Percentiles rank a stretch among this genome's conserved stretches.
phyloP scores from a whole-genome alignment of 2,329 filamentous ascomycete species.

The Verticillium albo-atrum region DNA sequence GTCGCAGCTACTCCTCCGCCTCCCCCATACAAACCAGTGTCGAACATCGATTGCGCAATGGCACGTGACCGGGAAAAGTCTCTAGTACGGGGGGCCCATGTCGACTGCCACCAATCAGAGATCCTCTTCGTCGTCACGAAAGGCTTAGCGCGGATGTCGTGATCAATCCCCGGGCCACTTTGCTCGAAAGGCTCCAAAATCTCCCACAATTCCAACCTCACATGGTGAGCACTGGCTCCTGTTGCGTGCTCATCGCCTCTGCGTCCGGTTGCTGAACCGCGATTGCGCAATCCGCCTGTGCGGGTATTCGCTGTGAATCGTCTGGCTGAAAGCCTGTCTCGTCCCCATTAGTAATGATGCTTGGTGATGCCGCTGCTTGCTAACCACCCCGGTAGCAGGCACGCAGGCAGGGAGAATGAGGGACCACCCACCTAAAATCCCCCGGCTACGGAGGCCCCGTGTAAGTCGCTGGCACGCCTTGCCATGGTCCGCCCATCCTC shows the following conservation, averaged over 20 bases:
- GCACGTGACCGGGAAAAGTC: constrained; percentile 6
- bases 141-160: constrained; percentile 50
- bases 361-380: constrained; percentile 11
- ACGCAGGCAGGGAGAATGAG: not conserved
- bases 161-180: constrained; percentile 23
- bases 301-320: not conserved
- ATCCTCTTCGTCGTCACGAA: constrained; percentile 33
- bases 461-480: constrained; percentile 6
- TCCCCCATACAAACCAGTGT: not conserved
- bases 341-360: constrained; percentile 12
- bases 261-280: not conserved
- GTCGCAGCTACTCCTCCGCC: not conserved
- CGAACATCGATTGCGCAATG: constrained; percentile 9
- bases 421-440: constrained; percentile 1
- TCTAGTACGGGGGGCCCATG: constrained; percentile 10
- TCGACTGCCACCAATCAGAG: constrained; percentile 28
- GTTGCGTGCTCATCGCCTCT: constrained; percentile 2
- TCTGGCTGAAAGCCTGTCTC: not conserved
- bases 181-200: not conserved
- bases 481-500: not conserved
- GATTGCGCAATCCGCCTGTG: constrained; percentile 9
- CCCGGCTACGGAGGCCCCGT: constrained; percentile 8
- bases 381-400: not conserved
- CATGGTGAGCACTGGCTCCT: not conserved
- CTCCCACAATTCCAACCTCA: constrained; percentile 3